Evolutionary conservation across 1,284 basidiomycete genomes (phyloP).

Genomic region (Malassezia equina): DNA sequence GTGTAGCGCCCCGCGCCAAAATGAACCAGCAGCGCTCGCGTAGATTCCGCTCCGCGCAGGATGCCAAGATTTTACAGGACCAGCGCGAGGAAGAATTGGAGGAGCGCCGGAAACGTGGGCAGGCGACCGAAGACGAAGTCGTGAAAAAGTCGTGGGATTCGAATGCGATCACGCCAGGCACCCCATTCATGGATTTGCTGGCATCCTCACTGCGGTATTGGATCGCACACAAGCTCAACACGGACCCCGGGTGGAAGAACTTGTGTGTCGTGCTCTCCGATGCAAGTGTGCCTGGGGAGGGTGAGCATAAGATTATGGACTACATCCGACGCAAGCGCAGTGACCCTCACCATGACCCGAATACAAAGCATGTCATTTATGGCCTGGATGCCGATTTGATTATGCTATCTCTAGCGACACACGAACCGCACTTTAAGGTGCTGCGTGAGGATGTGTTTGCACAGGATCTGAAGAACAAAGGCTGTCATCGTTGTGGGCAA

Average conservation of each 20-base stretch:
- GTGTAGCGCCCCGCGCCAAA: constrained; percentile 93
- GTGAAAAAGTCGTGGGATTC: constrained; percentile 88
- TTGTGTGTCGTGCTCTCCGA: constrained; percentile 85
- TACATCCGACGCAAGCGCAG: constrained; percentile 82
- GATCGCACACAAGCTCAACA: constrained; percentile 89
- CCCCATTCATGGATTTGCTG: constrained; percentile 93
- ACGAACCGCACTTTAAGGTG: constrained; percentile 94
- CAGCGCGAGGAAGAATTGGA: constrained; percentile 68
- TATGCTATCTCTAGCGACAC: constrained; percentile 94
- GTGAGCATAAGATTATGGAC: constrained; percentile 99
- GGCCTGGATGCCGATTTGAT: constrained; percentile 97
- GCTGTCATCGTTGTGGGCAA: constrained; percentile 82
- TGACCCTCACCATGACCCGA: constrained; percentile 80
- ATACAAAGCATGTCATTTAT: constrained; percentile 93
- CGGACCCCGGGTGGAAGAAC: constrained; percentile 83
- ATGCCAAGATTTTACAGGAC: constrained; percentile 85
- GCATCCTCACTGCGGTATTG: constrained; percentile 84
- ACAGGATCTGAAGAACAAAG: constrained; percentile 55
- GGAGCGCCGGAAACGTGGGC: constrained; percentile 82
- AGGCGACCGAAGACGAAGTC: constrained; percentile 69
- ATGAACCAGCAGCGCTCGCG: constrained; percentile 98
- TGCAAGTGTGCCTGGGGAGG: constrained; percentile 91
- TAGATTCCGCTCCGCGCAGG: constrained; percentile 86
- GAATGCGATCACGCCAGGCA: constrained; percentile 94
- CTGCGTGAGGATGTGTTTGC: constrained; percentile 95